A percentile compares a stretch with the other conserved stretches of the same genome.
Conservation (phyloP, 352 stramenopile species). For the Phytophthora palmivora region DNA sequence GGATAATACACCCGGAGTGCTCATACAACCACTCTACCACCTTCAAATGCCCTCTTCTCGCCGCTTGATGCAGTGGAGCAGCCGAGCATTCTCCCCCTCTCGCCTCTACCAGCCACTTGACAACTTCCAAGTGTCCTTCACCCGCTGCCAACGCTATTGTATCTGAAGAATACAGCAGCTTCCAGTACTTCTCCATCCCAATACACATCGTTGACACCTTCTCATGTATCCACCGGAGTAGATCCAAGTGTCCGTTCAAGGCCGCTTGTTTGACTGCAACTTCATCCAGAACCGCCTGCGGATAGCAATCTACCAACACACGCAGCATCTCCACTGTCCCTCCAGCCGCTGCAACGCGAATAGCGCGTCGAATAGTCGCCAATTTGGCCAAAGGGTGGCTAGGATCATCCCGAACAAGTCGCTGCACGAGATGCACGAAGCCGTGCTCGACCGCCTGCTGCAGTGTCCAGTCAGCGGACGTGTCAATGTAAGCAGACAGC, state of each 20-base stretch:
- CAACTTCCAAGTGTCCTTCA: constrained; percentile 26
- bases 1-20: constrained; percentile 26
- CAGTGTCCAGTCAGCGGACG: constrained; percentile 49
- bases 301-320: constrained; percentile 16
- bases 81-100: constrained; percentile 38
- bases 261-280: constrained; percentile 32
- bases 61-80: constrained; percentile 31
- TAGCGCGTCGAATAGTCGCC: constrained; percentile 14
- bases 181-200: background rate
- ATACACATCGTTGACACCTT: background rate
- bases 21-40: constrained; percentile 29
- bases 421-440: constrained; percentile 48
- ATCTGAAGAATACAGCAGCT: constrained; percentile 32
- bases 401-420: constrained; percentile 39
- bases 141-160: constrained; percentile 20
- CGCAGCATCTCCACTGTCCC: constrained; percentile 35
- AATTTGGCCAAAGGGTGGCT: constrained; percentile 18
- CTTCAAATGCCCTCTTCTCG: constrained; percentile 19
- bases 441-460: constrained; percentile 41
- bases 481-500: constrained; percentile 45
- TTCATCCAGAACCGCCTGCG: constrained; percentile 23
- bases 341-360: constrained; percentile 45
- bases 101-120: constrained; percentile 29
- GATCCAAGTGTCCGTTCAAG: constrained; percentile 28
- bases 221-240: constrained; percentile 35